Base-by-base conservation (phyloP, 2,329 filamentous ascomycete species). In the Botrytis sinoallii region DNA sequence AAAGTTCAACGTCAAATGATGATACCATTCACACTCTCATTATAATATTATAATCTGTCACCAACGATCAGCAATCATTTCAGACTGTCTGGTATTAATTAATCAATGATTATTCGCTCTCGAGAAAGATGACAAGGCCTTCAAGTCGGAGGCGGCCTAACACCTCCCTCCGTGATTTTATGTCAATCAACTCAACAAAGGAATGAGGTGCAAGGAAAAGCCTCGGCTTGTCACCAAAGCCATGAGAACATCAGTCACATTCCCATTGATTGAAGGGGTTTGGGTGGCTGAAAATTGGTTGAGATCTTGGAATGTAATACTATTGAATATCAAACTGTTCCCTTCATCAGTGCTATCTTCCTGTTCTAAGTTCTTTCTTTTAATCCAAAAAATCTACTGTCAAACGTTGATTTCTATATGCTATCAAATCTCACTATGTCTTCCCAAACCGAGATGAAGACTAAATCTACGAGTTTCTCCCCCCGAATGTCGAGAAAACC, bases 401-500 rank as follows among this genome's bases (percentile, higher is more conserved):
- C 16, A 40, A 25, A 18, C 64, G 12, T 71, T n/a, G 20, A n/a
- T 12, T 10, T 29, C 35, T 55, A 2, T 10, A 16, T 52, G 16
- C 40, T 32, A 42, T 16, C 44, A n/a, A 66, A 20, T 14, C 25
- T 35, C 46, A 66, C 25, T 25, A 73, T 73, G 71, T 73, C 66
- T n/a, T 25, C 68, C 12, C 60, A 44, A 48, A 3, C 55, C 55
- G 44, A 38, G 16, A 35, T 22, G 22, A 71, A 71, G 46, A 32
- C 44, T 44, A 48, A 44, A 46, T 46, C 44, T 20, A 72, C 44
- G 22, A 63, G 46, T n/a, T 61, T 77, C 32, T 67, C 70, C 25
- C 71, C 76, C 40, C 73, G 73, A 29, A 76, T 77, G 70, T 63
- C 61, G 14, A 74, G 63, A 82, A 85, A 85, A 78, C 84, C 85